A percentile compares a stretch with the other conserved stretches of the same genome.
Conservation (phyloP, 352 stramenopile genomes). For the Globisporangium paddicum region DNA sequence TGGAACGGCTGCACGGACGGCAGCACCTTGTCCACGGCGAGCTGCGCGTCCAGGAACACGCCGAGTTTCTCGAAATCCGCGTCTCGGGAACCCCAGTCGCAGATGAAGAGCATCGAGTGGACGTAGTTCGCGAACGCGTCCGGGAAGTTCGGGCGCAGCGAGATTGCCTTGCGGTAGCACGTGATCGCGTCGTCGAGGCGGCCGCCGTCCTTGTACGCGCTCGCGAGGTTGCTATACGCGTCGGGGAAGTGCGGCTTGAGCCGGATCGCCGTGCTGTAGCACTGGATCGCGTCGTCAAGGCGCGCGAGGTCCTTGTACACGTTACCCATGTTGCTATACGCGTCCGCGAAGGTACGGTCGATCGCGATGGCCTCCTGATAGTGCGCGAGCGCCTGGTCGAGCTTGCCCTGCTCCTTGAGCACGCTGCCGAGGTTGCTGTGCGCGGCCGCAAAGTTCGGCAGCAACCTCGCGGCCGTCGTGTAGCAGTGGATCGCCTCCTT, state of each 20-base stretch:
- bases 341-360: constrained; percentile 89
- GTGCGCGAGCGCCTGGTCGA: constrained; percentile 91
- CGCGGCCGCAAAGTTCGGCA: constrained; percentile 90
- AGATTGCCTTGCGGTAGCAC: constrained; percentile 91
- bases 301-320: constrained; percentile 91
- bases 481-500: constrained; percentile 94
- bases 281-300: constrained; percentile 86
- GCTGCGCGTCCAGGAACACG: constrained; percentile 15
- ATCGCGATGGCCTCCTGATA: constrained; percentile 93
- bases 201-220: constrained; percentile 90
- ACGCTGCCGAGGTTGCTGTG: constrained; percentile 94
- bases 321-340: constrained; percentile 94
- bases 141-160: constrained; percentile 86
- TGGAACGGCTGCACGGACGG: constrained; percentile 93
- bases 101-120: constrained; percentile 90
- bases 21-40: constrained; percentile 28
- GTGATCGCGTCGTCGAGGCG: constrained; percentile 89
- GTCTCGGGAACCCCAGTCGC: constrained; percentile 86
- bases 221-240: constrained; percentile 91
- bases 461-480: constrained; percentile 84
- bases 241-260: constrained; percentile 89
- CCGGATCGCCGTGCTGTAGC: constrained; percentile 88
- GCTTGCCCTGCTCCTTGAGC: constrained; percentile 93
- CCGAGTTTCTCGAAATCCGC: constrained; percentile 70
- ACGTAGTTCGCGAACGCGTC: constrained; percentile 93